These are phyloP conservation scores for Candida ovalis DNA, from an alignment of 805 yeast genomes.

Conservation along the genomic window DNA sequence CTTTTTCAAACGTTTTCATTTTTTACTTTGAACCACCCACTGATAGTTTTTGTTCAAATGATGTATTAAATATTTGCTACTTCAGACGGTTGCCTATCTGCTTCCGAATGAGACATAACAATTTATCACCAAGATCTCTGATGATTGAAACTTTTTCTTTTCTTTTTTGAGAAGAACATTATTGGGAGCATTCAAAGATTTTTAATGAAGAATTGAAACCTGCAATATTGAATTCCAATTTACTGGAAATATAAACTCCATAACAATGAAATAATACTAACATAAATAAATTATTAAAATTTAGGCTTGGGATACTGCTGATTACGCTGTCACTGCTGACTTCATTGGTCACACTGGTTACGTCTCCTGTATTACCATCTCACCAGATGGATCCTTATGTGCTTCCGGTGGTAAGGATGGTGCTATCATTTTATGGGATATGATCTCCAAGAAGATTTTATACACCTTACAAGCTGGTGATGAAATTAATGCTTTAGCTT, in stretches of 20 bases:
- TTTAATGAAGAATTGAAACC: background rate
- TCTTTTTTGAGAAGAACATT: background rate
- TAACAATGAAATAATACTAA: too few relatives aligned
- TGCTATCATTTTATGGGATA: conserved; percentile 96
- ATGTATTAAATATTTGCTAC: conserved; percentile 96
- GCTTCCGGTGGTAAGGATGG: conserved; percentile 99
- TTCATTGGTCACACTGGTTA: conserved; percentile 99
- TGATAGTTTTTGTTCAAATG: conserved; percentile 43
- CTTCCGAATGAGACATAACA: conserved; percentile 89
- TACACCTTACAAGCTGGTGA: conserved; percentile 94
- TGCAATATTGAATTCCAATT: too few relatives aligned
- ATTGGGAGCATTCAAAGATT: background rate
- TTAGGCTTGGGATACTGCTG: conserved; percentile 91
- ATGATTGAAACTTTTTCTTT: conserved; percentile 32
- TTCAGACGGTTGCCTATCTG: conserved; percentile 74
- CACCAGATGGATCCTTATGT: conserved; percentile 99
- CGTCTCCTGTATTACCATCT: conserved; percentile 93
- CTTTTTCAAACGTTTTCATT: background rate
- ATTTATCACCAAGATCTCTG: conserved; percentile 99
- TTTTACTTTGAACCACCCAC: background rate
- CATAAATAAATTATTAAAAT: conserved; percentile 7
- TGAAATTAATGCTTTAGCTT: conserved; percentile 96
- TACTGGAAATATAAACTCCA: too few relatives aligned
- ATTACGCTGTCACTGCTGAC: conserved; percentile 79
- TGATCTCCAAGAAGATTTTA: conserved; percentile 76